These are phyloP conservation scores for Metschnikowia lochheadii DNA, from an alignment of 805 yeast genomes.

Conservation along the genomic window DNA sequence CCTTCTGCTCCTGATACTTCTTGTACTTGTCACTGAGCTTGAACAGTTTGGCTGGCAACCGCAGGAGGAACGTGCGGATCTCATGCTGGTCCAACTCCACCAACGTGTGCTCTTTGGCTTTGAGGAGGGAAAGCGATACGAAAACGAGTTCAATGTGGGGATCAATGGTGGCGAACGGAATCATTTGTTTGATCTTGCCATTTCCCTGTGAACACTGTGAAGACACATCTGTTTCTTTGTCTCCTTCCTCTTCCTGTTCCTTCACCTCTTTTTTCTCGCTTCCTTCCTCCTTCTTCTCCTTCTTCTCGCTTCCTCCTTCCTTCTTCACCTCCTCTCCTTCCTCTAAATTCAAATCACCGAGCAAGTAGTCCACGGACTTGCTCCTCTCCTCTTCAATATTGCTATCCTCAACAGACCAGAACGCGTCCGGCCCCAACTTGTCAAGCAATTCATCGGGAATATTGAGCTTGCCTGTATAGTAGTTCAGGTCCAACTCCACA, in stretches of 20 bases:
- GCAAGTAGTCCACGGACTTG: constrained; percentile 31
- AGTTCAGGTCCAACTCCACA: constrained; percentile 25
- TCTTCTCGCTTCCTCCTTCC: too few species aligned
- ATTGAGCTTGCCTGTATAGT: constrained; percentile 31
- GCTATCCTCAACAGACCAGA: constrained; percentile 43
- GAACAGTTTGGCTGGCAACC: constrained; percentile 47
- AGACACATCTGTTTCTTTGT: too few species aligned
- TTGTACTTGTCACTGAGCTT: constrained; percentile 31
- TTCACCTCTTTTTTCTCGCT: too few species aligned
- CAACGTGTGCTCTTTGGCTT: constrained; percentile 71
- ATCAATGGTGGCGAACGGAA: constrained; percentile 60
- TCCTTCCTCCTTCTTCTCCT: too few species aligned
- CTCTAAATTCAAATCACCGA: constrained; percentile 20
- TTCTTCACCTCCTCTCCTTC: too few species aligned
- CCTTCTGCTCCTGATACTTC: constrained; percentile 25
- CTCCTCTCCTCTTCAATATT: constrained; percentile 6
- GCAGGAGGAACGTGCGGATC: constrained; percentile 70
- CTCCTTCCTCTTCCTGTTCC: too few species aligned
- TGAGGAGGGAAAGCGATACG: constrained; percentile 71
- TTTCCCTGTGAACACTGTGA: constrained; percentile 6
- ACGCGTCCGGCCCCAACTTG: constrained; percentile 56
- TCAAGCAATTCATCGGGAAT: constrained; percentile 23
- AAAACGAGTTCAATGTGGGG: constrained; percentile 76
- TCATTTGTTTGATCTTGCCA: constrained; percentile 9
- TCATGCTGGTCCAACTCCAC: constrained; percentile 89